phyloP scores from a whole-genome alignment of 2,329 filamentous ascomycete genomes.

The Ascochyta clinopodiicola region DNA sequence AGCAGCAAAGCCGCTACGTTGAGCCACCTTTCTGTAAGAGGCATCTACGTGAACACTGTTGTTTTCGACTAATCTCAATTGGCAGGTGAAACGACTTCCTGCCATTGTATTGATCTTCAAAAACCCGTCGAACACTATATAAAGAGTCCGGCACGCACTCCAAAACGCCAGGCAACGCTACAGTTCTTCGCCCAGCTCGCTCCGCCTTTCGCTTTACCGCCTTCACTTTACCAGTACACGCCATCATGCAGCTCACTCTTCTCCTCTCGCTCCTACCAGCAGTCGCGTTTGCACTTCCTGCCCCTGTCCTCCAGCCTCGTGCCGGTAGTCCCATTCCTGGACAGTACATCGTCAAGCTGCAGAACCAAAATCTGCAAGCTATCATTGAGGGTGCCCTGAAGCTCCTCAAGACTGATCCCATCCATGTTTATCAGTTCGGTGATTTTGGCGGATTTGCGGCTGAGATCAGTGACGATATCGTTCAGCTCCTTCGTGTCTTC shows the following conservation, averaged over 20 bases:
- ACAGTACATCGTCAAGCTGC: constrained; percentile 57
- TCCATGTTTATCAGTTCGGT: constrained; percentile 48
- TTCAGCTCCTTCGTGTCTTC: constrained; percentile 36
- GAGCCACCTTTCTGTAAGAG: constrained; percentile 26
- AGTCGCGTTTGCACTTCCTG: constrained; percentile 46
- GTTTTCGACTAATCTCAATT: constrained; percentile 33
- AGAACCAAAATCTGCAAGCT: constrained; percentile 41
- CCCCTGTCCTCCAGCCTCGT: constrained; percentile 50
- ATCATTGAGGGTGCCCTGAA: constrained; percentile 38
- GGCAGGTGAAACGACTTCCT: constrained; percentile 38
- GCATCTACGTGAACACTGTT: constrained; percentile 25
- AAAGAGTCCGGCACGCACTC: constrained; percentile 28
- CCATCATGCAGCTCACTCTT: constrained; percentile 50
- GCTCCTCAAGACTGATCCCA: constrained; percentile 34
- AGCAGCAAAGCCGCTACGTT: constrained; percentile 35
- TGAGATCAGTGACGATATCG: constrained; percentile 41
- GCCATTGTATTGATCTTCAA: constrained; percentile 15
- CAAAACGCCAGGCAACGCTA: constrained; percentile 35
- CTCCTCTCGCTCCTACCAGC: constrained; percentile 47
- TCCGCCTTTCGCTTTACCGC: constrained; percentile 21
- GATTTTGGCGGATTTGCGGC: constrained; percentile 50
- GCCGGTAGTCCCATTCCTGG: constrained; percentile 48
- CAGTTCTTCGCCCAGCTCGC: constrained; percentile 28
- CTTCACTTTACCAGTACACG: constrained; percentile 17
- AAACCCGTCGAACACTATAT: constrained; percentile 34